Percentiles rank a stretch among this genome's conserved stretches.
These are phyloP conservation scores for Aspergillus nidulans DNA, from an alignment of 495 filamentous ascomycete species.

Conservation along the genomic window DNA sequence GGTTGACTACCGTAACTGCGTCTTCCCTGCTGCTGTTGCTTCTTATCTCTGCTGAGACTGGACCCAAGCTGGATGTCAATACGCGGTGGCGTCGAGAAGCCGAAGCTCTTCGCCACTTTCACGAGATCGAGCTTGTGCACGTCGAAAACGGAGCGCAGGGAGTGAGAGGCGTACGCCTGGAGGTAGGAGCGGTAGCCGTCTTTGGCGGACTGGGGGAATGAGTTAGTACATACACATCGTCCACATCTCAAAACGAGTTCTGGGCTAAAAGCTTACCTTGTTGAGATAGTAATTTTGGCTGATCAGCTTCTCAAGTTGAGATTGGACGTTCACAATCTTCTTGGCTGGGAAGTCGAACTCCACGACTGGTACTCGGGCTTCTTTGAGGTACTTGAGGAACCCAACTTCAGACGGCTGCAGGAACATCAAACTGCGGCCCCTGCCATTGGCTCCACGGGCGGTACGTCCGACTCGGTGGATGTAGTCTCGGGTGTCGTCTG, in stretches of 20 bases:
- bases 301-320: slow-evolving; percentile 88
- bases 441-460: slow-evolving; percentile 76
- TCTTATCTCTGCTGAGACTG: slow-evolving; percentile 86
- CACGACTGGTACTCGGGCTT: slow-evolving; percentile 85
- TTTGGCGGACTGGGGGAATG: slow-evolving; percentile 51
- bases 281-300: slow-evolving; percentile 94
- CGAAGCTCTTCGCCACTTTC: slow-evolving; percentile 92
- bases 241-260: background rate
- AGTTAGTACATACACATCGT: background rate
- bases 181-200: slow-evolving; percentile 79
- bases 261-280: slow-evolving; percentile 48
- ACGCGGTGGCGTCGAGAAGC: slow-evolving; percentile 81
- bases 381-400: slow-evolving; percentile 88
- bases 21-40: slow-evolving; percentile 61
- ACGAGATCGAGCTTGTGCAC: slow-evolving; percentile 87
- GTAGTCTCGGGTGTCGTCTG: slow-evolving; percentile 87
- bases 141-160: slow-evolving; percentile 85
- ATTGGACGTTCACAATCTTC: slow-evolving; percentile 93
- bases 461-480: slow-evolving; percentile 97
- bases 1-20: slow-evolving; percentile 78
- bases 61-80: slow-evolving; percentile 86
- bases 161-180: slow-evolving; percentile 90
- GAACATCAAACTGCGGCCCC: slow-evolving; percentile 84
- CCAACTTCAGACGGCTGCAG: slow-evolving; percentile 88
- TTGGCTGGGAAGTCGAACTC: slow-evolving; percentile 92